Evolutionary conservation across 176 grass and related monocot genomes (phyloP).

Genomic region (Hyparrhenia diplandra): DNA sequence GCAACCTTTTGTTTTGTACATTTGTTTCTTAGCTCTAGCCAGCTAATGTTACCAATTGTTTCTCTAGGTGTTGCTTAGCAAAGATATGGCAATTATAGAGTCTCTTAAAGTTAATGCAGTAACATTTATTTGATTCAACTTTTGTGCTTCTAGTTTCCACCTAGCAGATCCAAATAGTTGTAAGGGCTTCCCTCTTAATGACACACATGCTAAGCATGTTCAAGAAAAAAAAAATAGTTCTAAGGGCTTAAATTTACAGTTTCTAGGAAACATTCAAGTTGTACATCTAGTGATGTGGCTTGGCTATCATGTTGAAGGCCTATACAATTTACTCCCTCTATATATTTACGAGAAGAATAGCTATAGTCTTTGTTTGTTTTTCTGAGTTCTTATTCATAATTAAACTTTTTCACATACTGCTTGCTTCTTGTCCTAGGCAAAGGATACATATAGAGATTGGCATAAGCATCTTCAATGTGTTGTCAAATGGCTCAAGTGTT

Average conservation of each 20-base stretch:
- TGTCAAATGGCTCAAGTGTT: no score
- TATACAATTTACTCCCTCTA: not conserved
- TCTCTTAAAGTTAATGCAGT: not conserved
- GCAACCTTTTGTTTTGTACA: not conserved
- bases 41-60: not conserved
- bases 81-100: not conserved
- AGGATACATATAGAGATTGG: no score
- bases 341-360: not conserved
- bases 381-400: no score
- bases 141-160: no score
- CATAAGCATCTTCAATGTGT: no score
- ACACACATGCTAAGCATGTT: no score
- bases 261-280: not conserved
- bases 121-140: not conserved
- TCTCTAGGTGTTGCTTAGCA: not conserved
- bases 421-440: no score
- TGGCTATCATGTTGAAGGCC: not conserved
- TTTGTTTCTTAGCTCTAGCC: constrained; percentile 18
- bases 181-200: no score
- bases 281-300: not conserved
- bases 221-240: no score
- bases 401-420: no score
- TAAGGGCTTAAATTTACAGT: no score
- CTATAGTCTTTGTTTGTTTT: not conserved
- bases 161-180: not conserved